Percentiles rank a stretch among this genome's conserved stretches.
Conservation (phyloP, 495 filamentous ascomycete species). For the Talaromyces nanjingensis region DNA sequence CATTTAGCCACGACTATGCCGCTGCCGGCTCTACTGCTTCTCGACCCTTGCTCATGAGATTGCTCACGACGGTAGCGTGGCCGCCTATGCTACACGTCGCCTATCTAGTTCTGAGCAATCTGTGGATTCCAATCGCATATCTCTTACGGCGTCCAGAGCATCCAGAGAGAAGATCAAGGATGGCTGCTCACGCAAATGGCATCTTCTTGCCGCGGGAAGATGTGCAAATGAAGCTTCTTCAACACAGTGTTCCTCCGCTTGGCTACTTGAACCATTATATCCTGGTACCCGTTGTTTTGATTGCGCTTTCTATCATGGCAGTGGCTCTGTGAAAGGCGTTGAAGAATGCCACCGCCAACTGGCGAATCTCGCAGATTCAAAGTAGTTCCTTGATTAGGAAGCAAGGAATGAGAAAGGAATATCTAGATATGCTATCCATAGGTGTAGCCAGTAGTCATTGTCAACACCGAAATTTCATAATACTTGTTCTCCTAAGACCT, state of each 20-base stretch:
- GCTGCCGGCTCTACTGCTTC: neutral
- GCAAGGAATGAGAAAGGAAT: neutral
- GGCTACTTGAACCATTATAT: neutral
- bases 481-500: neutral
- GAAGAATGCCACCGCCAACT: neutral
- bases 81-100: slow-evolving; percentile 24
- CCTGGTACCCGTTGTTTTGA: neutral
- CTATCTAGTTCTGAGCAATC: slow-evolving; percentile 17
- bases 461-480: neutral
- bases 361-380: neutral
- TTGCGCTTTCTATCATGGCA: neutral
- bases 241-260: neutral
- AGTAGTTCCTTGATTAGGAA: neutral
- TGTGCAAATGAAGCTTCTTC: neutral
- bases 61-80: slow-evolving; percentile 20
- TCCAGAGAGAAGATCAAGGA: slow-evolving; percentile 11
- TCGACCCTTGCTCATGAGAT: neutral
- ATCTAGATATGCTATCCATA: neutral
- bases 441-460: neutral
- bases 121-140: slow-evolving; percentile 24
- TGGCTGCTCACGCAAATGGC: neutral
- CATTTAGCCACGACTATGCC: neutral
- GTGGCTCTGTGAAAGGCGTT: neutral
- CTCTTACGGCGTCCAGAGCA: slow-evolving; percentile 19
- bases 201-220: neutral